Base-by-base conservation (phyloP, 306 rosid species). In the Oxytropis ochrocephala region DNA sequence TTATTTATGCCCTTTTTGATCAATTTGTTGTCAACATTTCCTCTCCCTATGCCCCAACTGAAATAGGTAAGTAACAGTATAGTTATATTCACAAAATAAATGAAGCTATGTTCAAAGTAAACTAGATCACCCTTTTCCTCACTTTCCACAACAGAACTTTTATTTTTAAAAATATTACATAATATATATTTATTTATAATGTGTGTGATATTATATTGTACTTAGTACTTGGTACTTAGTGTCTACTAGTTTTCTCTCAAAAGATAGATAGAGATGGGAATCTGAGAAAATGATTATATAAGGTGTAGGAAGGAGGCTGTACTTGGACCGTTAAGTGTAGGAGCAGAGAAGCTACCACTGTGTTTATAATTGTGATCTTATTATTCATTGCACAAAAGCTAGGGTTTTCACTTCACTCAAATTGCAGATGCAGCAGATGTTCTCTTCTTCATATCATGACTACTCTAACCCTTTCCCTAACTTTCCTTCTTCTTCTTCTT, bases 341-440 rank as follows among this genome's bases (percentile, higher is more conserved):
- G 75, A 80, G 84, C 77, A 75, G 70, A 64, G 77, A 80, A 79
- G 83, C 79, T 75, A 64, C 82, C 81, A 61, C 61, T 80, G 75
- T 75, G 80, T 72, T 70, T 70, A 27, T 41, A 71, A 44, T 33
- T 66, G 77, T 53, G 83, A 71, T 78, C 84, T 75, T 74, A n/a
- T 64, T 27, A 27, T 32, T 65, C 74, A 33, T 55, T 67, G 66
- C 68, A 67, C 48, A 67, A 69, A 56, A 69, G 14, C 70, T 79
- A 84, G 88, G 86, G 86, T 81, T 81, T 81, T 71, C 78, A 64
- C 10, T 47, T 47, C 56, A 11, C 56, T 49, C 59, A 67, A 59
- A 27, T 70, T 68, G 29, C 29, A 24, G 29, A 24, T 24, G 29
- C 85, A 84, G 29, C 85, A 84, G 64, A 92, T 92, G 98, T 83